These are phyloP conservation scores for Rhizopogon salebrosus DNA, from an alignment of 768 basidiomycete species.

Conservation along the genomic window DNA sequence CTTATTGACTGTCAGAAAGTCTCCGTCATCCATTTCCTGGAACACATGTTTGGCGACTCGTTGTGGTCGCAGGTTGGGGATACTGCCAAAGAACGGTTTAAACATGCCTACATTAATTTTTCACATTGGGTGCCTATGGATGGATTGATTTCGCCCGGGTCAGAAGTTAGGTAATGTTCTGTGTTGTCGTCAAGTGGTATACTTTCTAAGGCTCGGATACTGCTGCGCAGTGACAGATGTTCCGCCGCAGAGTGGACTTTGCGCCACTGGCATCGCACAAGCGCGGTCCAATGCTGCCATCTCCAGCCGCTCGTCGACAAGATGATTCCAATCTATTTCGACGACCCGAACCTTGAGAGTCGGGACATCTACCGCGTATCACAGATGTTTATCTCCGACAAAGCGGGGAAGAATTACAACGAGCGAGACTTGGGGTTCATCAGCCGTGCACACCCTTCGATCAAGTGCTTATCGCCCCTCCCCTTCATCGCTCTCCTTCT, in stretches of 20 bases:
- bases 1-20: slow-evolving; percentile 6
- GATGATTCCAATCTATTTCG: slow-evolving; percentile 10
- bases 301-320: slow-evolving; percentile 10
- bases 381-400: slow-evolving; percentile 17
- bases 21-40: too few species aligned
- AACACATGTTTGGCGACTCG: slow-evolving; percentile 7
- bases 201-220: background rate
- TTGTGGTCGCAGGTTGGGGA: background rate
- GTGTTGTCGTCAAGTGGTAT: background rate
- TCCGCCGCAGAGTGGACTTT: background rate
- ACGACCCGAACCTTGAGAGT: background rate
- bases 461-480: background rate
- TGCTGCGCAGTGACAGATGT: background rate
- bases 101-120: slow-evolving; percentile 5
- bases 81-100: slow-evolving; percentile 2
- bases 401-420: background rate
- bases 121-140: slow-evolving; percentile 1
- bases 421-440: background rate
- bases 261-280: slow-evolving; percentile 12
- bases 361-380: background rate
- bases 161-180: background rate
- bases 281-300: slow-evolving; percentile 12
- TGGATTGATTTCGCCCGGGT: background rate
- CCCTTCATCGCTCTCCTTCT: slow-evolving; percentile 1
- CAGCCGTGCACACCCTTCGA: background rate